Percentiles rank a stretch among this genome's conserved stretches.
These are phyloP conservation scores for Neurospora intermedia DNA, from an alignment of 495 filamentous ascomycete species.

Conservation along the genomic window DNA sequence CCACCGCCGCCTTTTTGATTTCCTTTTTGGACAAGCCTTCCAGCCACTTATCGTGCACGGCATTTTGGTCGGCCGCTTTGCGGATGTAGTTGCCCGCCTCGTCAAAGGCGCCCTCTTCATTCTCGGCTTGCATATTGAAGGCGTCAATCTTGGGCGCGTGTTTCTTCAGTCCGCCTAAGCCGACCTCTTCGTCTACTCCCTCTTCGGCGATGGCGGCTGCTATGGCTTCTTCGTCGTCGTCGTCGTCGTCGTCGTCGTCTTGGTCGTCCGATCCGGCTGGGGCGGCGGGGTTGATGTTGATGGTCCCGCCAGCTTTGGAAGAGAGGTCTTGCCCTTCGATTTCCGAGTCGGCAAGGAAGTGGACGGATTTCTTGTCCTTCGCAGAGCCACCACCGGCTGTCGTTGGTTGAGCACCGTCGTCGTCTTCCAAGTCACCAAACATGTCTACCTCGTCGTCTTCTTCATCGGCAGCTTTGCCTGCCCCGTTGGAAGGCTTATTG, in stretches of 20 bases:
- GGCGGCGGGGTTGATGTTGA: constrained; percentile 36
- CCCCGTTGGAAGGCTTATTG: constrained; percentile 16
- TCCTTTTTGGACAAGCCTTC: constrained; percentile 89
- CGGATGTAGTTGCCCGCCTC: constrained; percentile 81
- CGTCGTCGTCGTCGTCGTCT: constrained; percentile 38
- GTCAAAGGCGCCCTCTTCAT: constrained; percentile 90
- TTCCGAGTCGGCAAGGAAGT: constrained; percentile 61
- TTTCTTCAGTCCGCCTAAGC: constrained; percentile 79
- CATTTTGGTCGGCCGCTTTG: constrained; percentile 88
- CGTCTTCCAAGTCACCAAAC: constrained; percentile 70
- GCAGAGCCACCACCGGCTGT: no score
- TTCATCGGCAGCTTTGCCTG: constrained; percentile 35
- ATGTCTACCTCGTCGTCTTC: constrained; percentile 79
- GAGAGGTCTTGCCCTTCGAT: constrained; percentile 78
- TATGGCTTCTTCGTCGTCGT: constrained; percentile 62
- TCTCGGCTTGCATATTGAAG: constrained; percentile 85
- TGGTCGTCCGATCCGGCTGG: constrained; percentile 44
- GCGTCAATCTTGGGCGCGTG: constrained; percentile 94
- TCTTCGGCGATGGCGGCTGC: constrained; percentile 53
- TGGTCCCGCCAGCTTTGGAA: constrained; percentile 60
- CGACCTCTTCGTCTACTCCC: constrained; percentile 76
- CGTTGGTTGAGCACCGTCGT: constrained; percentile 23
- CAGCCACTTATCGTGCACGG: constrained; percentile 84
- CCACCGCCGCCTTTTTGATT: constrained; percentile 71
- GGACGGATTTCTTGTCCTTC: constrained; percentile 68